Conservation (phyloP, 73 alveolate species). For the Paramecium sonneborni region DNA sequence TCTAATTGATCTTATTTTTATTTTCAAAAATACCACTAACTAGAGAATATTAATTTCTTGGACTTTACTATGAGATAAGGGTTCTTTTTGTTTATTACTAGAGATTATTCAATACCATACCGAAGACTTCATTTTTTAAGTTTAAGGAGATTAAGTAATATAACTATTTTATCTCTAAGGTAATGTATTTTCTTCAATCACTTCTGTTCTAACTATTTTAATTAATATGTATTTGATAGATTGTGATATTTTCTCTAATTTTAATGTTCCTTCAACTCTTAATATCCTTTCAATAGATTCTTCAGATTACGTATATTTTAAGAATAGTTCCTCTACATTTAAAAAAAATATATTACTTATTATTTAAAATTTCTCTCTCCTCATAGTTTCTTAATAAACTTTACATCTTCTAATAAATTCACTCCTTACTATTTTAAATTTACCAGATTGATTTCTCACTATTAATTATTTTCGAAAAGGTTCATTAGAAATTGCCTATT, state of each 20-base stretch:
- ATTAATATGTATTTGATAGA: neutral
- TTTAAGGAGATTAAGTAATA: neutral
- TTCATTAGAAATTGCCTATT: neutral
- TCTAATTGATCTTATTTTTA: neutral
- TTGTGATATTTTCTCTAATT: neutral
- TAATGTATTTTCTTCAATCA: neutral
- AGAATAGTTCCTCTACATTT: neutral
- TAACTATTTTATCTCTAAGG: neutral
- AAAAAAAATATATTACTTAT: neutral
- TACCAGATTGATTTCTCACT: neutral
- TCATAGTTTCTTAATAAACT: neutral
- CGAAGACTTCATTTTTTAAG: neutral
- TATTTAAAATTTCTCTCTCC: neutral
- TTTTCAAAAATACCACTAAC: neutral
- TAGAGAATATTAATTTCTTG: neutral
- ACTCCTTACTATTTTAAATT: neutral
- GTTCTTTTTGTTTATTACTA: neutral
- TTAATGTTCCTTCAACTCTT: neutral
- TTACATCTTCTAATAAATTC: neutral
- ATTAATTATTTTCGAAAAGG: neutral
- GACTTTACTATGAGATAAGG: neutral
- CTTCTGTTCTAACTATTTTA: neutral
- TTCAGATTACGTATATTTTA: neutral
- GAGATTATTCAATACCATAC: neutral
- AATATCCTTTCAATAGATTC: neutral